Evolutionary conservation across 768 basidiomycete species (phyloP).

Genomic region (Mycena crocata): DNA sequence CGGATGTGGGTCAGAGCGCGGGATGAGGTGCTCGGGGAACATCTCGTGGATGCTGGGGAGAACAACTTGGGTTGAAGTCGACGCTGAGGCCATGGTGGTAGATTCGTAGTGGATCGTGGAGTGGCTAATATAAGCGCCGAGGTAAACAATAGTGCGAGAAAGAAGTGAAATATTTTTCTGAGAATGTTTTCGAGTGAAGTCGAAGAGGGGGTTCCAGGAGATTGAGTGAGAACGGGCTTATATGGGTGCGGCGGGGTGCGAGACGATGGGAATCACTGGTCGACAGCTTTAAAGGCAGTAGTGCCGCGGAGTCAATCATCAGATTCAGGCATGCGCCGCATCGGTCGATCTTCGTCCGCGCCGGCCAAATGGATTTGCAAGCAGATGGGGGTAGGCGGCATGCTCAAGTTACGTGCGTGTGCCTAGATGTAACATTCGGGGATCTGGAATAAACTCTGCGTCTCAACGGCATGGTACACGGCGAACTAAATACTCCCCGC

Average conservation of each 20-base stretch:
- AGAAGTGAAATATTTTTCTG: background rate
- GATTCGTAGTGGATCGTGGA: background rate
- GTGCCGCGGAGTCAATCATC: constrained; percentile 2
- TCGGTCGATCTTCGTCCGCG: constrained; percentile 15
- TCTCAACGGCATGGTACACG: too few relatives aligned
- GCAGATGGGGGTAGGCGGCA: background rate
- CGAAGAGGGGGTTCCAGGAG: background rate
- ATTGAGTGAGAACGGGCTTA: too few relatives aligned
- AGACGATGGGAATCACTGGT: background rate
- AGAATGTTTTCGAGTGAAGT: constrained; percentile 2
- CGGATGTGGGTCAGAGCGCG: background rate
- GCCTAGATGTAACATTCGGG: too few relatives aligned
- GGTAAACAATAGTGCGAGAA: background rate
- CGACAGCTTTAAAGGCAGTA: background rate
- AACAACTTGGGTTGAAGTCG: constrained; percentile 7
- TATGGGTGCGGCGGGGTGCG: constrained; percentile 1
- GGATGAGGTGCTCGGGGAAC: constrained; percentile 18
- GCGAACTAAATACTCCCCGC: too few relatives aligned
- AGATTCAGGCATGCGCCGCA: background rate
- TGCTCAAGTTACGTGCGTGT: too few relatives aligned
- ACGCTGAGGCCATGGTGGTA: constrained; percentile 1
- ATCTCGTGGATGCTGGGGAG: constrained; percentile 21
- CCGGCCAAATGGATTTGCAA: constrained; percentile 4
- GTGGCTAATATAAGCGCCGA: background rate
- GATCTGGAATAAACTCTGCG: too few relatives aligned